Evolutionary conservation across 306 rosid genomes (phyloP).

Genomic region (Vigna radiata): DNA sequence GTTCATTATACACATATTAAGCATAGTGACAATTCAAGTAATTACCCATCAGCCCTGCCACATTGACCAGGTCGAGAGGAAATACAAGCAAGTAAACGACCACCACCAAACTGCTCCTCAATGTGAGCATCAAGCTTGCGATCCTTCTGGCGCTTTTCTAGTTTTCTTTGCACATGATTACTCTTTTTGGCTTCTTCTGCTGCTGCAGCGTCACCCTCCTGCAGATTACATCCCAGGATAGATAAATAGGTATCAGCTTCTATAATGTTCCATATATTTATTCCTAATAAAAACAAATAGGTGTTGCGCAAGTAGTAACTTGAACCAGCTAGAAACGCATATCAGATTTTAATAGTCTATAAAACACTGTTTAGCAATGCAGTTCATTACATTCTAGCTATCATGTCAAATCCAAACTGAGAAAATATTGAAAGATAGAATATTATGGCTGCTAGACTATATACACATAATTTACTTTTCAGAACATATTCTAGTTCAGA

Average conservation of each 20-base stretch:
- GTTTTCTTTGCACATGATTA: constrained; percentile 51
- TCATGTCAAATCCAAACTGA: not conserved
- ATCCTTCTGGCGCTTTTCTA: constrained; percentile 58
- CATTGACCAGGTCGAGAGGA: constrained; percentile 64
- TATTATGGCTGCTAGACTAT: not conserved
- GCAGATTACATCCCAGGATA: not conserved
- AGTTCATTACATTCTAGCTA: not conserved
- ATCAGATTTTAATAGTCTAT: not conserved
- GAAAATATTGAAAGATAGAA: not conserved
- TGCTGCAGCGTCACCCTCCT: constrained; percentile 51
- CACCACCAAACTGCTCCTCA: constrained; percentile 57
- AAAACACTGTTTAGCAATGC: not conserved
- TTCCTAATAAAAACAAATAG: not conserved
- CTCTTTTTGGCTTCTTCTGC: constrained; percentile 56
- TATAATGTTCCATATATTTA: not conserved
- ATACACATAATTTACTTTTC: not conserved
- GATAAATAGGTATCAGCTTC: not conserved
- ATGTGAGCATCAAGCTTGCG: constrained; percentile 51
- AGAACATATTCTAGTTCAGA: not conserved
- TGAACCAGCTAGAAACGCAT: not conserved
- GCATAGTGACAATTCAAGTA: not conserved
- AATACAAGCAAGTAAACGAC: constrained; percentile 54
- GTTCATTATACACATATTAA: not conserved
- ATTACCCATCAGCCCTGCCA: constrained; percentile 60
- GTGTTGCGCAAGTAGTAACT: not conserved